A percentile compares a stretch with the other conserved stretches of the same genome.
These are phyloP conservation scores for Leccinum insolens DNA, from an alignment of 1,284 basidiomycete genomes.

Conservation along the genomic window DNA sequence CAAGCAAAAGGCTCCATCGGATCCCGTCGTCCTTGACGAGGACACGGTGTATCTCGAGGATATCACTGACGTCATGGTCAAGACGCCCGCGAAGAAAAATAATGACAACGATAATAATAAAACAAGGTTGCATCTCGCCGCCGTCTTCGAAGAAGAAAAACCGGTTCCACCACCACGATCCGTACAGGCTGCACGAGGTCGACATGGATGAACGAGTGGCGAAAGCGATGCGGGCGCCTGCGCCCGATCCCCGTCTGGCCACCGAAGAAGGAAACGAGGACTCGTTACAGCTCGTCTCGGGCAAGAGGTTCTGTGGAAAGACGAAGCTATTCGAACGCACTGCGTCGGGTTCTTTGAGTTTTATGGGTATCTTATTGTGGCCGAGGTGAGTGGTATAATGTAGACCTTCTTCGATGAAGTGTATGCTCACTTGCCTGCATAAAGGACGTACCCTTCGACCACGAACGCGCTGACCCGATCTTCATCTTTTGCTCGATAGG, in stretches of 20 bases:
- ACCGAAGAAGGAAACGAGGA: constrained; percentile 72
- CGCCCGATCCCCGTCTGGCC: constrained; percentile 87
- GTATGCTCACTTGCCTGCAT: too few species aligned
- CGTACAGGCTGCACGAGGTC: constrained; percentile 81
- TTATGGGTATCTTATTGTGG: too few species aligned
- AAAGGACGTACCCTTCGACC: too few species aligned
- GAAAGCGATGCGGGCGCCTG: constrained; percentile 56
- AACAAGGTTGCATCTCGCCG: constrained; percentile 34
- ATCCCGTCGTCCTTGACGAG: constrained; percentile 59
- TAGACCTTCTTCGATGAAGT: too few species aligned
- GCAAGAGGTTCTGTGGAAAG: too few species aligned
- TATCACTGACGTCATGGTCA: constrained; percentile 58
- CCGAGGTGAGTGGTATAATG: too few species aligned
- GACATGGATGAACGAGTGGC: constrained; percentile 62
- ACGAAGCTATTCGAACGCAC: too few species aligned
- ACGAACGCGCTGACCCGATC: too few species aligned
- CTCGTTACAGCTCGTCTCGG: too few species aligned
- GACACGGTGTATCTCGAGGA: constrained; percentile 87
- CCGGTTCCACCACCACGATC: constrained; percentile 77
- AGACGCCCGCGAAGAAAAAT: constrained; percentile 49
- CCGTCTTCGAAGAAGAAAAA: constrained; percentile 56
- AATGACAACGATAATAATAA: too few species aligned
- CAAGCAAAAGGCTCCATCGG: constrained; percentile 46
- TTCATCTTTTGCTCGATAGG: too few species aligned
- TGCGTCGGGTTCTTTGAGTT: too few species aligned